Percentiles rank a stretch among this genome's conserved stretches.
These are phyloP conservation scores for Suhomyces anneliseae DNA, from an alignment of 1,139 yeast genomes.

Conservation along the genomic window DNA sequence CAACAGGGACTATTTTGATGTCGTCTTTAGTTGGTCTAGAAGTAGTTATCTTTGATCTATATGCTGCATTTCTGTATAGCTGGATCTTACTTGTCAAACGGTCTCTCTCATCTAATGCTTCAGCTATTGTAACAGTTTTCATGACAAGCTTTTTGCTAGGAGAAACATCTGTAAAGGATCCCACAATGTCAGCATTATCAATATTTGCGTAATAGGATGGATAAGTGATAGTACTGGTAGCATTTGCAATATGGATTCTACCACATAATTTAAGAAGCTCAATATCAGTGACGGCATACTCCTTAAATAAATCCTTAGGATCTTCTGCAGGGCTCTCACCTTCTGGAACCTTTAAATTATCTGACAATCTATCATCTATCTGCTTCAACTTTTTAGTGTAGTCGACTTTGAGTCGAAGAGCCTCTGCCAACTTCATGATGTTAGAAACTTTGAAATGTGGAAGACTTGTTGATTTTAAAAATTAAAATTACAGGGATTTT, in stretches of 20 bases:
- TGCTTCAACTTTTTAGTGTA: neutral
- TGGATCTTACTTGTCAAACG: neutral
- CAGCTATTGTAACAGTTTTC: neutral
- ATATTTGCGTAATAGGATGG: slow-evolving; percentile 1
- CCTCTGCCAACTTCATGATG: slow-evolving; percentile 9
- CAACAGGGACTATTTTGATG: neutral
- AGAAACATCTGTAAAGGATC: neutral
- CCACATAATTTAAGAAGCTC: neutral
- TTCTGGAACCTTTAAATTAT: neutral
- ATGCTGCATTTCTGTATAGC: neutral
- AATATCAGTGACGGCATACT: neutral
- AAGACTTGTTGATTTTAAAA: too few relatives aligned
- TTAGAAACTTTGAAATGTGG: too few relatives aligned
- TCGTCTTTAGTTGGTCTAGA: neutral
- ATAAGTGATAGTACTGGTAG: neutral
- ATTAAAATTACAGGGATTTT: neutral
- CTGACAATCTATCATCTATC: neutral
- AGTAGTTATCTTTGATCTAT: neutral
- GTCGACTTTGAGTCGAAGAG: slow-evolving; percentile 2
- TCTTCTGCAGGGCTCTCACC: neutral
- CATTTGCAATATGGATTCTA: neutral
- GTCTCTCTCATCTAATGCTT: slow-evolving; percentile 1
- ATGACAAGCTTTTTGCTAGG: neutral
- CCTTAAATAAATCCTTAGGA: neutral
- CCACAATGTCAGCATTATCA: neutral